Base-by-base conservation (phyloP, 805 yeast genomes). In the Pichia californica region DNA sequence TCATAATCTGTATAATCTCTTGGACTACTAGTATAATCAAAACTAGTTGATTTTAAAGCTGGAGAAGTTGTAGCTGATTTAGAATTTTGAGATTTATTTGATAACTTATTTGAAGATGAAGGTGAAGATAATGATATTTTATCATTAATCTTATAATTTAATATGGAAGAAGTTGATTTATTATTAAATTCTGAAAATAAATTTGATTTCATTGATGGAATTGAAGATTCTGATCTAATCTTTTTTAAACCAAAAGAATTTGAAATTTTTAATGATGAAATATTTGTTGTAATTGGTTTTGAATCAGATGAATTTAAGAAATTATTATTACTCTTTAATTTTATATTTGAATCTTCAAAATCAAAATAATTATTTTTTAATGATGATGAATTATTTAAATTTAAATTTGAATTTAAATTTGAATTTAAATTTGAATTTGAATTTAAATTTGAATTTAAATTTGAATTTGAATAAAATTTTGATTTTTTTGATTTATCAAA, bases 221-320 rank as follows among this genome's bases (percentile, higher is more conserved):
- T 40, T 14, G 61, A 54, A 9, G 65, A 57, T 33, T 61, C 66
- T 4, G 67, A 62, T 42, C 44, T 52, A 32, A 56, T 58, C 36
- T 60, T 63, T 33, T 59, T 59, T 37, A 62, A 38, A 15, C 52
- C 41, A 36, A 48, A 50, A 23, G 54, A 53, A 38, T 53, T 55
- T n/a, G 63, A 56, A 32, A 51, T 53, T 42, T 50, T 52, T 18
- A 57, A 53, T 15, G 50, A 50, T 30, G 47, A 52, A 16, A 36
- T 49, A 36, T 44, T 43, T 14, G 47, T 35, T 15, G 34, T 36
- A 45, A 33, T 20, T 11, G 49, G 43, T 32, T 40, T 29, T 13
- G 43, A 36, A 41, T 43, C 31, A 34, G 53, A 58, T 6, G 58
- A 55, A 38, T 61, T 63, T 31, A 54, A 49, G 47, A 60, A 61